Evolutionary conservation across 2,329 filamentous ascomycete species (phyloP).

Genomic region (Colletotrichum sp.): DNA sequence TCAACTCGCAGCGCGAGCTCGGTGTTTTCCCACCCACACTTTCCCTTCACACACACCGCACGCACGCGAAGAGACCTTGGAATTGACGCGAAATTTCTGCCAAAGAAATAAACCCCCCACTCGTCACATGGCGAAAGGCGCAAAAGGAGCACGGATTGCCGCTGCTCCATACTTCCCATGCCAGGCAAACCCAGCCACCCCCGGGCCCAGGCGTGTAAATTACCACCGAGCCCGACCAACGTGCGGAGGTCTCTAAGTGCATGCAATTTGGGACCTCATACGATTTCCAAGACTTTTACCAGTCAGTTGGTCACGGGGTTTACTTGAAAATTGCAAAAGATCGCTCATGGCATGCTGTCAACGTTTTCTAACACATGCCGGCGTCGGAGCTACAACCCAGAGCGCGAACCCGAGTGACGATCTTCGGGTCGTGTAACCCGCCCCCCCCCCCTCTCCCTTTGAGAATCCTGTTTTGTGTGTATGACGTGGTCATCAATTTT

Average conservation of each 20-base stretch:
- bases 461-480: background rate
- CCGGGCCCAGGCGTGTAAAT: background rate
- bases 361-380: background rate
- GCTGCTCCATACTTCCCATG: background rate
- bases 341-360: background rate
- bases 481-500: background rate
- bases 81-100: background rate
- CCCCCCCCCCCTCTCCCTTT: background rate
- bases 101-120: background rate
- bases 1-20: background rate
- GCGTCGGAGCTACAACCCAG: background rate
- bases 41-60: background rate
- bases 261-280: background rate
- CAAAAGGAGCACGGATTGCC: background rate
- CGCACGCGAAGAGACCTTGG: background rate
- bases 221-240: background rate
- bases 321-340: background rate
- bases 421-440: background rate
- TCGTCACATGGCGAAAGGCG: background rate
- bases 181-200: background rate
- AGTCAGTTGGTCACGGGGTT: background rate
- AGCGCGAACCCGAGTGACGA: background rate
- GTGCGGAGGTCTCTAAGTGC: background rate
- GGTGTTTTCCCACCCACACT: background rate
- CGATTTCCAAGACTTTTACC: background rate